These are phyloP conservation scores for Penicillium sp. DNA, from an alignment of 2,329 filamentous ascomycete genomes.

Conservation along the genomic window DNA sequence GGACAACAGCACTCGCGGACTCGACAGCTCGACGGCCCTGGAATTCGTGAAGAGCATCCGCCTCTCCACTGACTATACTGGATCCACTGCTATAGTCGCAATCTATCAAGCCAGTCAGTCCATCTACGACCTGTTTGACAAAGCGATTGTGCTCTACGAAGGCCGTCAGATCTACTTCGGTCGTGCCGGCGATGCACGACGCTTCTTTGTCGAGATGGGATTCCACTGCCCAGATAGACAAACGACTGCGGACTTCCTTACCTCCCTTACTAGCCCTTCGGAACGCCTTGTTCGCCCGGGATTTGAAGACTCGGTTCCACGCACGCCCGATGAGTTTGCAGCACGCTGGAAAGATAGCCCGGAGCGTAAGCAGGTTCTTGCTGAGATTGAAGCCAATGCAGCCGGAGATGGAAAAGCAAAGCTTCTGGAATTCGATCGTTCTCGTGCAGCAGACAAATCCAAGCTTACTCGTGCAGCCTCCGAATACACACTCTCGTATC, in stretches of 20 bases:
- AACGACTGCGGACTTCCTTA: constrained; percentile 68
- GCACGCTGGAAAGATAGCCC: constrained; percentile 52
- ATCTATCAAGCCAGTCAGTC: constrained; percentile 52
- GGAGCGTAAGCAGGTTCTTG: constrained; percentile 42
- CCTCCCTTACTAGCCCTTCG: constrained; percentile 62
- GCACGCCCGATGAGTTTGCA: constrained; percentile 67
- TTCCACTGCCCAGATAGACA: constrained; percentile 66
- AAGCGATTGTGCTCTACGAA: constrained; percentile 67
- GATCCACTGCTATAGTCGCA: constrained; percentile 50
- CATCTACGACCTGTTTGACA: constrained; percentile 63
- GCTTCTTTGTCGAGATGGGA: constrained; percentile 66
- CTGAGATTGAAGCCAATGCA: constrained; percentile 42
- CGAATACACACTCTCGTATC: constrained; percentile 76
- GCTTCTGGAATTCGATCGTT: constrained; percentile 36
- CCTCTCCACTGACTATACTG: constrained; percentile 47
- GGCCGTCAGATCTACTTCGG: constrained; percentile 75
- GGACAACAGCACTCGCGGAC: constrained; percentile 49
- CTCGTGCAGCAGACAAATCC: constrained; percentile 41
- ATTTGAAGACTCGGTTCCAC: constrained; percentile 60
- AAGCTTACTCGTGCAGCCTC: constrained; percentile 58
- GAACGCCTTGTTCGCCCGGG: constrained; percentile 57
- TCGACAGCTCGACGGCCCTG: constrained; percentile 54
- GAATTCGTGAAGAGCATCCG: constrained; percentile 54
- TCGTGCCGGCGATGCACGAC: constrained; percentile 55
- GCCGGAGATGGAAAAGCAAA: constrained; percentile 34